These are phyloP conservation scores for Ganoderma boninense DNA, from an alignment of 1,284 basidiomycete genomes.

Conservation along the genomic window DNA sequence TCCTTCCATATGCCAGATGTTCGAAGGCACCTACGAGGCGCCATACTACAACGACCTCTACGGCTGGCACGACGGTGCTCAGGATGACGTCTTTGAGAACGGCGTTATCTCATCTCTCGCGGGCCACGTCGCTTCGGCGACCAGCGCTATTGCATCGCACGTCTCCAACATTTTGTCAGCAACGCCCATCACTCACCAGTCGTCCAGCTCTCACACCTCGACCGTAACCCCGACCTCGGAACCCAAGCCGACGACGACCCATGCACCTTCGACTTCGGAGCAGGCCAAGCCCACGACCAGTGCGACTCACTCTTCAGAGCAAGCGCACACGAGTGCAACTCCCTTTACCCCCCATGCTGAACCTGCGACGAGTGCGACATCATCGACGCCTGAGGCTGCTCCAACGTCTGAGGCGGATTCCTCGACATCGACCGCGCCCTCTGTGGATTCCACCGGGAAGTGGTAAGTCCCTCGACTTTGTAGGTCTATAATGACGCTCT, in stretches of 20 bases:
- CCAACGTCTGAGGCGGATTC: neutral
- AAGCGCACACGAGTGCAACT: neutral
- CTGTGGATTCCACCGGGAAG: conserved; percentile 8
- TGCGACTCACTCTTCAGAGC: neutral
- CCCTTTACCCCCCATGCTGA: neutral
- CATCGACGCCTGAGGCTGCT: neutral
- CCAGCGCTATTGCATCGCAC: conserved; percentile 7
- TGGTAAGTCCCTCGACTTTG: conserved; percentile 15
- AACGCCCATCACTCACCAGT: neutral
- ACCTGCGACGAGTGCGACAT: conserved; percentile 4
- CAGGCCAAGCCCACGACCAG: neutral
- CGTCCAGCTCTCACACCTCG: neutral
- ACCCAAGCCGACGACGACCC: conserved; percentile 2
- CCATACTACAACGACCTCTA: conserved; percentile 66
- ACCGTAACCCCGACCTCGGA: conserved; percentile 6
- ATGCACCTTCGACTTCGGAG: conserved; percentile 6
- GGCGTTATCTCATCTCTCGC: conserved; percentile 33
- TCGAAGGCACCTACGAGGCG: conserved; percentile 60
- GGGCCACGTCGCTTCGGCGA: conserved; percentile 2
- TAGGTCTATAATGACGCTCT: neutral
- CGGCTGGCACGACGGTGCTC: conserved; percentile 65
- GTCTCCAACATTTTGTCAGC: neutral
- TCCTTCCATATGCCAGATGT: conserved; percentile 50
- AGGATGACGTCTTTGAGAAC: conserved; percentile 69
- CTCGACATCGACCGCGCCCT: conserved; percentile 4